These are phyloP conservation scores for Cyclospora cayetanensis DNA, from an alignment of 169 alveolate species.

Conservation along the genomic window DNA sequence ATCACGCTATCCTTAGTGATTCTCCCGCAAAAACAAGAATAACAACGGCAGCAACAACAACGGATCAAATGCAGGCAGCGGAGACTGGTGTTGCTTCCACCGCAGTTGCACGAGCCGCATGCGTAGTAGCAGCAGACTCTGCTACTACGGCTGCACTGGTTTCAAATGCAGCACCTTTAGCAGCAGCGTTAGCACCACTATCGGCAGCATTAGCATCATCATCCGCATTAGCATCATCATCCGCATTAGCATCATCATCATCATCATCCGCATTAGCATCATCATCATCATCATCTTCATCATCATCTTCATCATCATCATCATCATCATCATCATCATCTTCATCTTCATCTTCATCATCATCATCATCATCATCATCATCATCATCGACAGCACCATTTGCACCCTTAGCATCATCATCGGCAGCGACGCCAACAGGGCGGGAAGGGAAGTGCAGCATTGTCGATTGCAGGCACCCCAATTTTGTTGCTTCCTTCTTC, in stretches of 20 bases:
- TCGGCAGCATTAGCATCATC: not conserved
- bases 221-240: not conserved
- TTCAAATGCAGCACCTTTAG: not conserved
- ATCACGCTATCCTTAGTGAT: too few species aligned
- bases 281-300: not conserved
- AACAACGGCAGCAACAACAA: not conserved
- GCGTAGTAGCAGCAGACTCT: not conserved
- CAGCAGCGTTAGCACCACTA: not conserved
- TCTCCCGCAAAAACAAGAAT: not conserved
- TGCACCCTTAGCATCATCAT: not conserved
- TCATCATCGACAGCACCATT: not conserved
- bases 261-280: not conserved
- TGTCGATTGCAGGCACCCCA: constrained; percentile 4
- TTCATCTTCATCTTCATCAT: not conserved
- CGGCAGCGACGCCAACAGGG: not conserved
- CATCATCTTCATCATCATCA: not conserved
- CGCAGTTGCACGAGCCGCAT: not conserved
- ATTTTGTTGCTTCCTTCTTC: constrained; percentile 54
- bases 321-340: not conserved
- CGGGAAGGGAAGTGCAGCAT: not conserved
- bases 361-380: not conserved
- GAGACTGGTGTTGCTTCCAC: not conserved
- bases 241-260: not conserved
- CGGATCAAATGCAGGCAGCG: not conserved
- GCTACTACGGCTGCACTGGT: not conserved